Evolutionary conservation across 2,329 filamentous ascomycete genomes (phyloP), one percentile per base, ranked within the genome.

Genomic region (Hypomyces rosellus): DNA sequence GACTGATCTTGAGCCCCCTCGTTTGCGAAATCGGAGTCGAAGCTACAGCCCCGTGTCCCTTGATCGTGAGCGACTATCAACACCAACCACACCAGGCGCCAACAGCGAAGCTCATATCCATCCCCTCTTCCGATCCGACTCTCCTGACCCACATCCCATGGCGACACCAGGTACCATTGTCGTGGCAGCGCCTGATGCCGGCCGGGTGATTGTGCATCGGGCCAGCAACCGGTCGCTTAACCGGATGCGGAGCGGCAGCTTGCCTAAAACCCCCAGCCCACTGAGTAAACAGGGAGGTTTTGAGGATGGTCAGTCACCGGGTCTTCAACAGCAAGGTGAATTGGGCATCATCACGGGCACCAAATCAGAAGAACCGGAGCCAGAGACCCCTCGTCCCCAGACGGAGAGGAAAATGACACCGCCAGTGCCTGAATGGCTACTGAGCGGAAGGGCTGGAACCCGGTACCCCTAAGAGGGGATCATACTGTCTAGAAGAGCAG

Each of bases 41-140:
- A 81, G 77, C 60, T 76, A 72, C 61, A 80, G 76, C 57, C 74
- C 77, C 5, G 59, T 67, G 11, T 51, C 66, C 11, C 46, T 56
- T 13, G 61, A 60, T 33, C 59, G 61, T 7, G 64, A 65, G 16
- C 65, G 70, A 53, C 54, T 54, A 30, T 51, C 54, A 7, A 53
- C 49, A 16, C 43, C 53, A 22, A 57, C 59, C 13, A 48, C 57
- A 15, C 56, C 52, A 8, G 61, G 52, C 62, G 62, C 59, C 12
- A 55, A 69, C 56, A 70, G 75, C 59, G 85, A 90, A 63, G 74
- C 82, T 3, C 81, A 89, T 61, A 89, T 90, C 42, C 87, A 91
- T 64, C 87, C 87, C 8, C 75, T 91, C 3, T 90, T 91, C 71
- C 77, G 87, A 52, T 84, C 83, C 5, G 85, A 88, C 61, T 86